Evolutionary conservation across 2,329 filamentous ascomycete genomes (phyloP).

Genomic region (Fusarium odoratissimum): DNA sequence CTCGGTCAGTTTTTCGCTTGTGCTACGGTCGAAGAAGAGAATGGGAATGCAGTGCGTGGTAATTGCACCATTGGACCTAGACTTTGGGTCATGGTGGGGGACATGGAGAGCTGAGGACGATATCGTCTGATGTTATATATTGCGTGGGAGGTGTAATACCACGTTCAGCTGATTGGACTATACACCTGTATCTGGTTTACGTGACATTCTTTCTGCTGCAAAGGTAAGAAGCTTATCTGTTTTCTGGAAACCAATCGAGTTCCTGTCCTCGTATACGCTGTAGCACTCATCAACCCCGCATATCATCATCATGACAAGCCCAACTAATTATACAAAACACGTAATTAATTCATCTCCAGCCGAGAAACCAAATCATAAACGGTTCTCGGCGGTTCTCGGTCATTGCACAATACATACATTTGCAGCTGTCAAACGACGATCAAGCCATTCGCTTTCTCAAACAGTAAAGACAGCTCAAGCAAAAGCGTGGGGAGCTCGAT

Average conservation of each 20-base stretch:
- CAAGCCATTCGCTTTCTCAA: constrained; percentile 2
- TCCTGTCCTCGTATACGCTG: not conserved
- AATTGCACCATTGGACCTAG: constrained; percentile 20
- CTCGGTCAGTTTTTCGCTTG: constrained; percentile 9
- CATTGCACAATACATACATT: constrained; percentile 5
- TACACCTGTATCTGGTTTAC: not conserved
- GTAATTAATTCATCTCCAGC: not conserved
- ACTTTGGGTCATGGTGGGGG: constrained; percentile 20
- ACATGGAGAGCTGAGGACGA: not conserved
- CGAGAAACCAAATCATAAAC: not conserved
- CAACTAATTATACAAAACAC: not conserved
- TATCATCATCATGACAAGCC: constrained; percentile 1
- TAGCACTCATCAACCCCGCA: constrained; percentile 18
- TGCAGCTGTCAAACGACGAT: constrained; percentile 14
- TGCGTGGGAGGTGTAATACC: not conserved
- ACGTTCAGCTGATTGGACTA: not conserved
- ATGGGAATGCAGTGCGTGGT: not conserved
- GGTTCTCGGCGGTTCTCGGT: constrained; percentile 36
- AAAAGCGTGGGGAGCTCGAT: constrained; percentile 37
- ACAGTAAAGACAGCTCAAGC: constrained; percentile 5
- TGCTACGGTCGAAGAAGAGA: not conserved
- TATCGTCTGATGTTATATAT: not conserved
- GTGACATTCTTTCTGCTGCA: not conserved
- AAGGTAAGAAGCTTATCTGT: not conserved
- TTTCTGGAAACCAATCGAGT: not conserved